Base-by-base conservation (phyloP, 768 basidiomycete species). In the Suillus placidus region DNA sequence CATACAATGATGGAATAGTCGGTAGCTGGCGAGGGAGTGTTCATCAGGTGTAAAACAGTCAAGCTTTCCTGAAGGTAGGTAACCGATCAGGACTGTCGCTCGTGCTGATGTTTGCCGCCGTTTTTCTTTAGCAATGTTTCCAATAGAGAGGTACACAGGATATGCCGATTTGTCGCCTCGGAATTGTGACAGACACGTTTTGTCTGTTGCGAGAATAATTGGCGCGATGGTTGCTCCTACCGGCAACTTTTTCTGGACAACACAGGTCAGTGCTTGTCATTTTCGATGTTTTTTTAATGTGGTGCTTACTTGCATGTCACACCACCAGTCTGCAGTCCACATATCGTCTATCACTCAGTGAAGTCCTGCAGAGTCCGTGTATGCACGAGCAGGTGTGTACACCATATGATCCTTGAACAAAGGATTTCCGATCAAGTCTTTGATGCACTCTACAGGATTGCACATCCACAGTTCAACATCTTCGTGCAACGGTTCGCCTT, bases 111-210 rank as follows among this genome's bases (percentile, higher is more conserved):
- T 57, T 63, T 71, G 13, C 1, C 64, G 37, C 8, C 57, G 67
- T 55, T 68, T 62, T 14, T 57, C 42, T 54, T 73, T 73, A 2
- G 42, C 40, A 10, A 76, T 70, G 40, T 76, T 73, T 2, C 70
- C 72, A 40, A 74, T 68, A 0, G 73, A 68, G 2, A 76, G 42
- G 49, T 76, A 76, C 14, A 76, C 71, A 14, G 75, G 73, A 57
- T 67, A 72, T 23, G 71, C 75, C 4, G 61, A 40, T 60, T 71
- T 73, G 43, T 81, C 78, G 1, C 77, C 68, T 14, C 72, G 69
- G 62, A 84, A 81, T 1, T 71, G 65, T 0, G 80, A 81, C 0
- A 84, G 70, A 60, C 78, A 74, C 0, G 81, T 84, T 84, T 85
- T n/a, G 71, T 86, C 82, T 0, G 81, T 75, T 0, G 83, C 52